Conservation (phyloP, 371 early-diverging fungal genomes). For the Mortierella polycephala region DNA sequence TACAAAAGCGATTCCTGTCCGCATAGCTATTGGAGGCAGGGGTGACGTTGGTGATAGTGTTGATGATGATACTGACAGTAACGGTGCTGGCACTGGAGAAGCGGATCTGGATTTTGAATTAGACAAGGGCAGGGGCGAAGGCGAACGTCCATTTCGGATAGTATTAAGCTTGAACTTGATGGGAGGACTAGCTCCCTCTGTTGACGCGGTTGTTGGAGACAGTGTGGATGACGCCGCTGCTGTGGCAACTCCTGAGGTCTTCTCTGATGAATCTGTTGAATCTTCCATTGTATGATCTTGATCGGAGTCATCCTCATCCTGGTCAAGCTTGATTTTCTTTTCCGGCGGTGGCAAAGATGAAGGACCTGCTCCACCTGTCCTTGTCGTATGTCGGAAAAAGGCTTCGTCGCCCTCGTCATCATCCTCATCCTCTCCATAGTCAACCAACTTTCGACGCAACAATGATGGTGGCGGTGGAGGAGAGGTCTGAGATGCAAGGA, state of each 20-base stretch:
- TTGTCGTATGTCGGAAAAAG: conserved; percentile 19
- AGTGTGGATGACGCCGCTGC: not conserved
- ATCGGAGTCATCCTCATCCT: conserved; percentile 7
- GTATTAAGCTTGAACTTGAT: conserved; percentile 49
- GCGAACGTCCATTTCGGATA: conserved; percentile 49
- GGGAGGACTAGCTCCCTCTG: conserved; percentile 22
- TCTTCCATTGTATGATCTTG: conserved; percentile 17
- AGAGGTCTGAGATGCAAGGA: conserved; percentile 34
- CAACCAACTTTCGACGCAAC: conserved; percentile 36
- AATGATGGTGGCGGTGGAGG: conserved; percentile 21
- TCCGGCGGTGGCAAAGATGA: conserved; percentile 24
- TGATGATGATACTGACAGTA: conserved; percentile 6
- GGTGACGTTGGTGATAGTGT: conserved; percentile 14
- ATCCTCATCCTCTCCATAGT: conserved; percentile 51
- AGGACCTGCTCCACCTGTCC: conserved; percentile 2
- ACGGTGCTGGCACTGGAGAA: conserved; percentile 22
- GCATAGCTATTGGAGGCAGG: conserved; percentile 23
- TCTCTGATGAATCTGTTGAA: not conserved
- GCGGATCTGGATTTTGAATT: conserved; percentile 25
- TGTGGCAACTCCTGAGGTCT: not conserved
- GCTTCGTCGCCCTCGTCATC: conserved; percentile 35
- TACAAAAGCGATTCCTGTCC: conserved; percentile 48
- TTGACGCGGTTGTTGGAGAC: not conserved
- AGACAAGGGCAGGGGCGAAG: conserved; percentile 35
- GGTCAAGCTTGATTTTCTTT: conserved; percentile 31